phyloP scores from a whole-genome alignment of 352 stramenopile species.

The Phytophthora hibernalis region DNA sequence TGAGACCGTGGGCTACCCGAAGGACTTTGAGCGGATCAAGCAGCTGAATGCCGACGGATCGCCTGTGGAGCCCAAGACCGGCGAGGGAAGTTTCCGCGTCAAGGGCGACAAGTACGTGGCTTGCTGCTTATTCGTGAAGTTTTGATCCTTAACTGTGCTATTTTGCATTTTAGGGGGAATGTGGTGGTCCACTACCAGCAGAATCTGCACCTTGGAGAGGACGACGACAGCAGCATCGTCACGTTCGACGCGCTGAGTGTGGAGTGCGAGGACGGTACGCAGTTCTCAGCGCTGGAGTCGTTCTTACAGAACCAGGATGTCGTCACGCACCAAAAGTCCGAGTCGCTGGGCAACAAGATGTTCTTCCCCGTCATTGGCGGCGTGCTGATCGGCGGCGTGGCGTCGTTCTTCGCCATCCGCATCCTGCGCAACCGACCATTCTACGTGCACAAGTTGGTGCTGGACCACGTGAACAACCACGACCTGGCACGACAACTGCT shows the following conservation, averaged over 20 bases:
- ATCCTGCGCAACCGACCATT: constrained; percentile 80
- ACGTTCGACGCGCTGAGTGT: constrained; percentile 64
- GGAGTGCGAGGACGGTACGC: constrained; percentile 47
- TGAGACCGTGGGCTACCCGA: constrained; percentile 75
- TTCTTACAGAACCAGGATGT: constrained; percentile 63
- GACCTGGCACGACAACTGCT: constrained; percentile 62
- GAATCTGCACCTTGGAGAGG: constrained; percentile 21
- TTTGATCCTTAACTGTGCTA: background rate
- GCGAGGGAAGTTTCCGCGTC: constrained; percentile 61
- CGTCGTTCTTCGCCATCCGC: constrained; percentile 77
- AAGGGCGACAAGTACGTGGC: constrained; percentile 60
- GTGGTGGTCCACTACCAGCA: constrained; percentile 64
- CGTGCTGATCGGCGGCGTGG: constrained; percentile 69
- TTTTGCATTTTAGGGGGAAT: constrained; percentile 35
- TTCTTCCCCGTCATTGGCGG: constrained; percentile 67
- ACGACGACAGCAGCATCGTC: constrained; percentile 48
- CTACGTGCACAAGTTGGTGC: constrained; percentile 83
- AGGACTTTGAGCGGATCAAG: constrained; percentile 63
- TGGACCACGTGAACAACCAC: constrained; percentile 82
- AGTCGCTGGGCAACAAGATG: constrained; percentile 75
- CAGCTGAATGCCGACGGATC: constrained; percentile 23
- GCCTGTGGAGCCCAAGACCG: constrained; percentile 15
- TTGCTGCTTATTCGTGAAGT: background rate
- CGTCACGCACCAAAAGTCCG: constrained; percentile 61
- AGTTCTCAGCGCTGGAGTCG: constrained; percentile 72